Evolutionary conservation across 2,329 filamentous ascomycete genomes (phyloP).

Genomic region (Hypoxylon sp.): DNA sequence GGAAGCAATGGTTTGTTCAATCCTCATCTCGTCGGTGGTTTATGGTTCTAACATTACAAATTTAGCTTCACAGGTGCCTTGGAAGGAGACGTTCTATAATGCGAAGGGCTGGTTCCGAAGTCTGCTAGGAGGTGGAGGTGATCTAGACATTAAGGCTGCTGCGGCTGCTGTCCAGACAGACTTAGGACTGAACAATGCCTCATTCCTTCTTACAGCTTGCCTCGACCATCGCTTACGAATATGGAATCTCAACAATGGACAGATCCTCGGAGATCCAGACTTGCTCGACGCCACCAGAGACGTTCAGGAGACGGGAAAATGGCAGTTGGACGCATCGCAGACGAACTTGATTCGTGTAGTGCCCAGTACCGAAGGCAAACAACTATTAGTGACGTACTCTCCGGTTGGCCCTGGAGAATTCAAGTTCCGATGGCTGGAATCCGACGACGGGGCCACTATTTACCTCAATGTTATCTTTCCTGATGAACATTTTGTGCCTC

Average conservation of each 20-base stretch:
- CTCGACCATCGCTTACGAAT: constrained; percentile 88
- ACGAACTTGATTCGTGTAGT: constrained; percentile 79
- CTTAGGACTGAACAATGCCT: constrained; percentile 58
- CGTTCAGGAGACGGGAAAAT: constrained; percentile 74
- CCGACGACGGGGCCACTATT: constrained; percentile 69
- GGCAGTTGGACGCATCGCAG: constrained; percentile 81
- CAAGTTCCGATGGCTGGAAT: constrained; percentile 86
- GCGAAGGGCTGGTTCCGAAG: constrained; percentile 76
- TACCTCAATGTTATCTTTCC: constrained; percentile 78
- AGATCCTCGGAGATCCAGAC: constrained; percentile 79
- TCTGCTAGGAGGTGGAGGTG: constrained; percentile 68
- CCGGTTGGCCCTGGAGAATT: constrained; percentile 89
- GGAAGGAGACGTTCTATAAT: constrained; percentile 78
- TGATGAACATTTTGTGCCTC: constrained; percentile 68
- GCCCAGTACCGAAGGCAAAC: constrained; percentile 61
- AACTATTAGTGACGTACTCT: constrained; percentile 81
- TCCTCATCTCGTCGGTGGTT: background rate
- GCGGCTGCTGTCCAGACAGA: constrained; percentile 67
- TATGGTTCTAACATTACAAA: constrained; percentile 31
- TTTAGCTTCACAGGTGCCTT: constrained; percentile 52
- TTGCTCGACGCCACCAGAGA: constrained; percentile 74
- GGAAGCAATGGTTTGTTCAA: constrained; percentile 55
- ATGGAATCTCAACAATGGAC: constrained; percentile 87
- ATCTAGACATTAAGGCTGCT: constrained; percentile 73
- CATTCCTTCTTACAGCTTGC: constrained; percentile 79